Evolutionary conservation across 345 rosid species (phyloP), one percentile per base, ranked within the genome.

Genomic region (Bruguiera sexangula): DNA sequence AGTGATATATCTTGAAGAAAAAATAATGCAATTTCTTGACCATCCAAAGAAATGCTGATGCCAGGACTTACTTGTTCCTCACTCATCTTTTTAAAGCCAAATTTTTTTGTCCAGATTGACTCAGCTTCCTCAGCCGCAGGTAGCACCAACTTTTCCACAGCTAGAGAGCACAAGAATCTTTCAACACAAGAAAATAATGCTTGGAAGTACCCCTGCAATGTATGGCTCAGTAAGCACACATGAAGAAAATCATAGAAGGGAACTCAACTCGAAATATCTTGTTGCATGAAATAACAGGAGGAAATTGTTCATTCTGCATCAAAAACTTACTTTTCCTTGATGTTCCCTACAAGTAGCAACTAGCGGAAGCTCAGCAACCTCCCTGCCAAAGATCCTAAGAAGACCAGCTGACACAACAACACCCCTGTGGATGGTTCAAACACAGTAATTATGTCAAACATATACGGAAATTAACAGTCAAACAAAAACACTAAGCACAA

Each of bases 81-180:
- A 6, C 76, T 77, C 87, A 92, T 87, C 83, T 78, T 92, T 77
- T 79, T 76, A 82, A 96, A 96, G 63, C 96, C 96, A 73, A 96
- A 92, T 79, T 82, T 86, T 68, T 78, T 89, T 37, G 91, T 92
- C 99, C 99, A 96, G 67, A 96, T 96, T 46, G 88, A 85, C 82
- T 89, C 90, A 0, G 99, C 98, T 78, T 90, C 96, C 79, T 90
- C 96, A 46, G 99, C 98, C 53, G 98, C 99, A 11, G 99, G 99
- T 22, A 96, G 95, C 58, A 96, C 96, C 72, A 96, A 80, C 78
- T 85, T 89, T 80, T 82, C 87, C 75, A 96, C 98, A 63, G 83
- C 82, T 82, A 92, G 76, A 31, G 88, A 87, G 74, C 79, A 77
- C 53, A 96, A 84, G 63, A 96, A 78, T 72, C 76, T 85, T 88